Evolutionary conservation across 164 flowering plant species (phyloP).

Genomic region (Platanus orientalis): DNA sequence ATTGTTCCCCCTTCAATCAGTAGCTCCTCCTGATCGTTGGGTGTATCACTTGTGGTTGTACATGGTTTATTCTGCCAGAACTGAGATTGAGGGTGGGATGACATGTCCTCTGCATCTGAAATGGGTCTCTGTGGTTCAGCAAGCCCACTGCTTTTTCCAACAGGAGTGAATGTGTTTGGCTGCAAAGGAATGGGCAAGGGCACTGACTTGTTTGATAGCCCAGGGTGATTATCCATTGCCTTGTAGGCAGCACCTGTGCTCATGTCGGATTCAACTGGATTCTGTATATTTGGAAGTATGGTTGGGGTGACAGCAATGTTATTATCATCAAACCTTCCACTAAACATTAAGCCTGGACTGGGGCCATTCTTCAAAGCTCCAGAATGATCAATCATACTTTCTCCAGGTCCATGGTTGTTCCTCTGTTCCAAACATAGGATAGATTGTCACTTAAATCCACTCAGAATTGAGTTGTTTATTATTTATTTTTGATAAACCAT

Average conservation of each 20-base stretch:
- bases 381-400: slow-evolving; percentile 44
- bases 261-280: slow-evolving; percentile 41
- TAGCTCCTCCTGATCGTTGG: slow-evolving; percentile 52
- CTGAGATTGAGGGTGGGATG: slow-evolving; percentile 18
- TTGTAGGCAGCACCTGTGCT: slow-evolving; percentile 37
- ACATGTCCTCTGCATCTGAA: slow-evolving; percentile 26
- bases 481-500: too few relatives aligned
- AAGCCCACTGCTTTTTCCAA: slow-evolving; percentile 31
- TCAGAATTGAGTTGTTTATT: too few relatives aligned
- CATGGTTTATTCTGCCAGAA: slow-evolving; percentile 24
- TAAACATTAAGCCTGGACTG: slow-evolving; percentile 39
- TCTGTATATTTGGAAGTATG: slow-evolving; percentile 43
- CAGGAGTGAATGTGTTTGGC: slow-evolving; percentile 23
- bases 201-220: slow-evolving; percentile 34
- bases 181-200: slow-evolving; percentile 38
- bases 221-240: slow-evolving; percentile 43
- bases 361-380: slow-evolving; percentile 50
- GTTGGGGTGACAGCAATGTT: slow-evolving; percentile 31
- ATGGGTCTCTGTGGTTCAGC: slow-evolving; percentile 37
- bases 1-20: slow-evolving; percentile 86
- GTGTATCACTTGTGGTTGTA: slow-evolving; percentile 29
- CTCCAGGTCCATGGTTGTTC: slow-evolving; percentile 72
- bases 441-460: not conserved
- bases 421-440: slow-evolving; percentile 40
- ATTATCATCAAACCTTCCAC: slow-evolving; percentile 68